phyloP scores from a whole-genome alignment of 352 stramenopile species.

The Phytopythium litorale region DNA sequence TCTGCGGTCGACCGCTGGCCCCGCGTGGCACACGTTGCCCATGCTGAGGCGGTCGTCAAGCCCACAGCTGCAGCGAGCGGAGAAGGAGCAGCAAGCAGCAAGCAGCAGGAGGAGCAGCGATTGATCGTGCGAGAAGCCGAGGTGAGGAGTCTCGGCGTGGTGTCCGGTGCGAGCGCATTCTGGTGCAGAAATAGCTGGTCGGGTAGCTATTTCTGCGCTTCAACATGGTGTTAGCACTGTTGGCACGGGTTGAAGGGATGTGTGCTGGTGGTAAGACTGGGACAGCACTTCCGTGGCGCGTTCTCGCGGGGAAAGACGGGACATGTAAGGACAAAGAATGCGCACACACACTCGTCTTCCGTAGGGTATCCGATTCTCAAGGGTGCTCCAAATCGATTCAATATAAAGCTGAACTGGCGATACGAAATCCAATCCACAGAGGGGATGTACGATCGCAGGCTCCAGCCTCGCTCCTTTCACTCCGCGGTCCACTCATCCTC shows the following conservation, averaged over 20 bases:
- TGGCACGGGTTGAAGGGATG: background rate
- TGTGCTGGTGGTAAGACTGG: background rate
- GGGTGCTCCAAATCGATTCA: too few relatives aligned
- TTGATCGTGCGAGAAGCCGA: background rate
- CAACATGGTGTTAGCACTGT: background rate
- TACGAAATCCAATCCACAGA: background rate
- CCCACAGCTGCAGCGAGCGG: background rate
- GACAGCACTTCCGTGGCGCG: too few relatives aligned
- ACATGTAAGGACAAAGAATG: too few relatives aligned
- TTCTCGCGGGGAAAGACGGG: too few relatives aligned
- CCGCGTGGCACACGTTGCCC: conserved; percentile 59
- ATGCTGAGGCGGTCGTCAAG: conserved; percentile 17
- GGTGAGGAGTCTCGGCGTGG: background rate
- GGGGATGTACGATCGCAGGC: background rate
- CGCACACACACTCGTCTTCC: too few relatives aligned
- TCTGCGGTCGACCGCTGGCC: conserved; percentile 13
- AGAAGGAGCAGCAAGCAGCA: background rate
- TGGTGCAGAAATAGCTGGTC: background rate
- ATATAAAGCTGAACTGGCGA: too few relatives aligned
- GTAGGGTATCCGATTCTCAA: too few relatives aligned
- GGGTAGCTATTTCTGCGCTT: background rate
- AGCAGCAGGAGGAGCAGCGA: background rate
- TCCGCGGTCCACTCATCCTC: background rate
- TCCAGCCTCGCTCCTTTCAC: background rate
- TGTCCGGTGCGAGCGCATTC: background rate